These are phyloP conservation scores for Pleurotus eryngii DNA, from an alignment of 768 basidiomycete species.

Conservation along the genomic window DNA sequence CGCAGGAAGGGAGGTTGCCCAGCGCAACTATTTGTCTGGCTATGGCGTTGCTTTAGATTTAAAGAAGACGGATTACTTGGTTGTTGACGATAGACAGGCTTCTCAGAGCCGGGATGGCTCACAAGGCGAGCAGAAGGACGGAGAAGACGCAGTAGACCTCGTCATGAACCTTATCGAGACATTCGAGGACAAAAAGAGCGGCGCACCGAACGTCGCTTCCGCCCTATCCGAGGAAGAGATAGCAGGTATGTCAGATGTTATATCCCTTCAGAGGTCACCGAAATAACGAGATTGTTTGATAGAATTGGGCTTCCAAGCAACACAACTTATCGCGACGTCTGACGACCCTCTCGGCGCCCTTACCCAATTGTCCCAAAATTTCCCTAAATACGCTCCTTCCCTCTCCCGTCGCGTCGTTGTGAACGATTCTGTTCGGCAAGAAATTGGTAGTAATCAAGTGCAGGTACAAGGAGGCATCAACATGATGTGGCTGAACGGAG, in stretches of 20 bases:
- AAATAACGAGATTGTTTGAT: neutral
- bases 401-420: constrained; percentile 67
- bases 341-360: constrained; percentile 51
- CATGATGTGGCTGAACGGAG: constrained; percentile 82
- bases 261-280: neutral
- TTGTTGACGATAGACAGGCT: constrained; percentile 77
- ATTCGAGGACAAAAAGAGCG: constrained; percentile 33
- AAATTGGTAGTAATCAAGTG: constrained; percentile 55
- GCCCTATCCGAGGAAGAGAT: constrained; percentile 55
- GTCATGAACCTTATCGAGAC: constrained; percentile 36
- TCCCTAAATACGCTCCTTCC: constrained; percentile 79
- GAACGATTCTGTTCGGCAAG: constrained; percentile 46
- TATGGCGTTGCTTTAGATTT: constrained; percentile 91
- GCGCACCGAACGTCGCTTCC: constrained; percentile 34
- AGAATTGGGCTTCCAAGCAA: constrained; percentile 71
- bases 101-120: constrained; percentile 11
- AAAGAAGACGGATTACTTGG: constrained; percentile 97
- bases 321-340: constrained; percentile 71
- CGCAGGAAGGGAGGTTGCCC: constrained; percentile 13
- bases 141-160: constrained; percentile 25
- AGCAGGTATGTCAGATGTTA: constrained; percentile 32
- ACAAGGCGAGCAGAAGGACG: constrained; percentile 21
- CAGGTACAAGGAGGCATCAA: constrained; percentile 51
- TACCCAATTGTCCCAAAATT: constrained; percentile 75
- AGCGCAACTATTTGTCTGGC: constrained; percentile 62